A percentile compares a stretch with the other conserved stretches of the same genome.
Conservation (phyloP, 2,329 filamentous ascomycete species). For the Alternaria arbusti region DNA sequence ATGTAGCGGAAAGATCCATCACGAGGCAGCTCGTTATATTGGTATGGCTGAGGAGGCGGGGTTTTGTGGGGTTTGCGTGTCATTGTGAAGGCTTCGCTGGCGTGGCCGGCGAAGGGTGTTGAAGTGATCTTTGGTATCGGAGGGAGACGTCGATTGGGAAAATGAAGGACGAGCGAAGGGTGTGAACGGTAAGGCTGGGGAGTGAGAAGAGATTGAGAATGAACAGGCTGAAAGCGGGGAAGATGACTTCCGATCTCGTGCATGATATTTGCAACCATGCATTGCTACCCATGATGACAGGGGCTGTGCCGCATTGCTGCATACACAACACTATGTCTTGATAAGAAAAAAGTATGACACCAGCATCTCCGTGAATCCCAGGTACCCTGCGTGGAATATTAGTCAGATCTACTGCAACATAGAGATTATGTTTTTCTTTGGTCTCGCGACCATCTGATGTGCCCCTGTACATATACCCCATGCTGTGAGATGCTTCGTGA, state of each 20-base stretch:
- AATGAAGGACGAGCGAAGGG: neutral
- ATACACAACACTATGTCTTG: neutral
- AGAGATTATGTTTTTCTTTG: neutral
- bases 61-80: neutral
- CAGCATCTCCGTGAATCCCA: neutral
- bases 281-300: neutral
- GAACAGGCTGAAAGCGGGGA: neutral
- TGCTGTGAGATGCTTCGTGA: neutral
- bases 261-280: neutral
- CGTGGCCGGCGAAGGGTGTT: too few species aligned
- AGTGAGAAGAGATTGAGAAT: neutral
- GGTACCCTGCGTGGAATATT: neutral
- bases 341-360: neutral
- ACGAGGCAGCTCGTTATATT: constrained; percentile 7
- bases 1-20: constrained; percentile 6
- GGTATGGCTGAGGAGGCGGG: neutral
- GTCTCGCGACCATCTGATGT: neutral
- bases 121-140: neutral
- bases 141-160: neutral
- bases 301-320: neutral
- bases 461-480: neutral
- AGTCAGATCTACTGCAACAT: neutral
- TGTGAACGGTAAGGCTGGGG: too few species aligned
- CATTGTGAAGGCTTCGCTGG: neutral
- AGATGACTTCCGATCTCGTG: neutral